Conservation (phyloP, 371 early-diverging fungal species). For the Blakeslea trispora region DNA sequence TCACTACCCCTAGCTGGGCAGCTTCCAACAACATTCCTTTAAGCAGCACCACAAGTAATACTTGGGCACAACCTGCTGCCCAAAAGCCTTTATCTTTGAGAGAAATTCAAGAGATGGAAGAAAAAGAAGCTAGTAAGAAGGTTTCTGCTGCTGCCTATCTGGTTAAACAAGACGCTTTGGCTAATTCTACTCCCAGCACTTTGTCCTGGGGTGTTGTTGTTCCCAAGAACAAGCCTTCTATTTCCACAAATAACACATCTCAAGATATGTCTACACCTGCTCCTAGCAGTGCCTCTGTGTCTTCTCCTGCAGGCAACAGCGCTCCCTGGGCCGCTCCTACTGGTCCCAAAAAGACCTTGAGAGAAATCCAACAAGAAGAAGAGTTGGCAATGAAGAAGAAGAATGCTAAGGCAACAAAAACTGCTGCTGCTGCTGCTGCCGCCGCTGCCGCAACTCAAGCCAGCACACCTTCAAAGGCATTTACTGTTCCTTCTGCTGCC, state of each 20-base stretch:
- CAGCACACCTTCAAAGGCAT: slow-evolving; percentile 29
- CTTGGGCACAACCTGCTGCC: slow-evolving; percentile 41
- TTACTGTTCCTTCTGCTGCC: slow-evolving; percentile 12
- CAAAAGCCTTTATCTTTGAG: slow-evolving; percentile 57
- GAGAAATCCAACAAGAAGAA: slow-evolving; percentile 81
- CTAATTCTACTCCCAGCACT: slow-evolving; percentile 23
- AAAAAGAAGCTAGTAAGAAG: slow-evolving; percentile 56
- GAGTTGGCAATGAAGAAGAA: slow-evolving; percentile 59
- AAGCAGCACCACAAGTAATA: slow-evolving; percentile 1
- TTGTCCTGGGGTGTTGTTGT: slow-evolving; percentile 50
- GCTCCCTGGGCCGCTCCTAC: slow-evolving; percentile 39
- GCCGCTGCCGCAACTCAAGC: slow-evolving; percentile 30
- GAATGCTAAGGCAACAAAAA: slow-evolving; percentile 41
- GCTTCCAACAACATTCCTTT: slow-evolving; percentile 6
- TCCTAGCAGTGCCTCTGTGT: slow-evolving; percentile 19
- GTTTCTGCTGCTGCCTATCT: slow-evolving; percentile 35
- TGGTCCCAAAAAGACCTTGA: slow-evolving; percentile 70
- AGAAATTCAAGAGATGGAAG: slow-evolving; percentile 70
- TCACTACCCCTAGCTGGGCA: slow-evolving; percentile 11
- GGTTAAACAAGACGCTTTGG: slow-evolving; percentile 15
- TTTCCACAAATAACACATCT: not conserved
- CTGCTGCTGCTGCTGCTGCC: slow-evolving; percentile 21
- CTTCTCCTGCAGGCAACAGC: slow-evolving; percentile 16
- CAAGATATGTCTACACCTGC: slow-evolving; percentile 26
- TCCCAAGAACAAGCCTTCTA: slow-evolving; percentile 22